These are phyloP conservation scores for Cordyceps farinosa DNA, from an alignment of 2,329 filamentous ascomycete species.

Conservation along the genomic window DNA sequence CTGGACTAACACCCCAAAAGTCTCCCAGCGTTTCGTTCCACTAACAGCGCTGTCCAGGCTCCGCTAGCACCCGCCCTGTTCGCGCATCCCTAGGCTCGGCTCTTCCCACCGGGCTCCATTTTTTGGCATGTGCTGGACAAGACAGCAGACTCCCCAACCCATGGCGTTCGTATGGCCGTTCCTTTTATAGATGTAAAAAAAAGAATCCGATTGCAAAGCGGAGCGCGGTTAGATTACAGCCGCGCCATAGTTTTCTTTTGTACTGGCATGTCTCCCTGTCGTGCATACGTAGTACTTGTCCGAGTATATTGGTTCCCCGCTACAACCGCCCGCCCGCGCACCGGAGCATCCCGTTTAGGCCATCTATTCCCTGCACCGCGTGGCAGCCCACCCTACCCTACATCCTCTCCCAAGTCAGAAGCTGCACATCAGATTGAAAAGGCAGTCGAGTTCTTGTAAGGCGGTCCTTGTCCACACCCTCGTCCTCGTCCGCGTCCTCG, in stretches of 20 bases:
- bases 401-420: constrained; percentile 1
- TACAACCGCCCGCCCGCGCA: background rate
- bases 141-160: background rate
- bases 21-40: background rate
- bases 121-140: background rate
- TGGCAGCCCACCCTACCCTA: background rate
- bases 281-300: background rate
- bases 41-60: background rate
- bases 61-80: background rate
- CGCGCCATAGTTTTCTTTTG: background rate
- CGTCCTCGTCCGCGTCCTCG: background rate
- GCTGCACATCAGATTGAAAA: background rate
- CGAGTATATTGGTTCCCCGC: background rate
- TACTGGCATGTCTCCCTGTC: background rate
- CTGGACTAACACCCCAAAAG: too few relatives aligned
- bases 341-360: constrained; percentile 4
- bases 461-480: background rate
- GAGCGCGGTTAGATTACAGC: constrained; percentile 6
- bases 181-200: background rate
- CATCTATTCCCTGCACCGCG: background rate
- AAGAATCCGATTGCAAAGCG: background rate
- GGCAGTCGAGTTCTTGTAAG: background rate
- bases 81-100: background rate
- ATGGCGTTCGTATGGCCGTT: constrained; percentile 10
- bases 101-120: constrained; percentile 1